Evolutionary conservation across 495 filamentous ascomycete genomes (phyloP), one percentile per base, ranked within the genome.

Genomic region (Neurospora sp.): DNA sequence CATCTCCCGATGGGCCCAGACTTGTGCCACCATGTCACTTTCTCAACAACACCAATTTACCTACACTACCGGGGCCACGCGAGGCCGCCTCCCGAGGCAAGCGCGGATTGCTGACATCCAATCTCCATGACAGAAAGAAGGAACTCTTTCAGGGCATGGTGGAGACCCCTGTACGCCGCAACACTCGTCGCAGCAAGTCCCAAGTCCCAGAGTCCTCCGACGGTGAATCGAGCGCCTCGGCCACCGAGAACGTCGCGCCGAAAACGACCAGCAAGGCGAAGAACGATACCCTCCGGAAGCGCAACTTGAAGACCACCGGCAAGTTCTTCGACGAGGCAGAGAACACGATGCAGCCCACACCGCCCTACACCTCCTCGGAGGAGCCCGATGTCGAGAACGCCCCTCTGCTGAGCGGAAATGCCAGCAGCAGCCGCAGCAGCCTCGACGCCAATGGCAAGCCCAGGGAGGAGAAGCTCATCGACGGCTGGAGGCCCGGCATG

Each of bases 401-500:
- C 78, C n/a, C 42, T 77, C 69, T 68, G 41, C 61, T 61, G 20
- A 76, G 74, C 40, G 73, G 70, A 59, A 70, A 75, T 42, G 61
- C 70, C 22, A 78, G 78, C 31, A 78, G 73, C n/a, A 81, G 75
- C 65, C 35, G 73, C 40, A 53, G 47, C 70, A 74, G 74, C 22
- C 37, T 74, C 45, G 77, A 76, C n/a, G 68, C 53, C 45, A 79
- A 80, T 53, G 78, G 75, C 39, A 73, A 73, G 70, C 35, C 73
- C 71, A 75, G 79, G 59, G 73, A 80, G 71, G 80, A 84, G 6
- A 83, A 83, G 71, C 74, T 91, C 53, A 81, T 91, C 70, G 90
- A 93, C 75, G 91, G 90, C 41, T 91, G 88, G 90, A 84, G 80
- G 74, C 87, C 87, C 71, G 90, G 89, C 69, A 85, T 86, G 75